phyloP scores from a whole-genome alignment of 176 grass and related monocot genomes.

The Pharus latifolius region DNA sequence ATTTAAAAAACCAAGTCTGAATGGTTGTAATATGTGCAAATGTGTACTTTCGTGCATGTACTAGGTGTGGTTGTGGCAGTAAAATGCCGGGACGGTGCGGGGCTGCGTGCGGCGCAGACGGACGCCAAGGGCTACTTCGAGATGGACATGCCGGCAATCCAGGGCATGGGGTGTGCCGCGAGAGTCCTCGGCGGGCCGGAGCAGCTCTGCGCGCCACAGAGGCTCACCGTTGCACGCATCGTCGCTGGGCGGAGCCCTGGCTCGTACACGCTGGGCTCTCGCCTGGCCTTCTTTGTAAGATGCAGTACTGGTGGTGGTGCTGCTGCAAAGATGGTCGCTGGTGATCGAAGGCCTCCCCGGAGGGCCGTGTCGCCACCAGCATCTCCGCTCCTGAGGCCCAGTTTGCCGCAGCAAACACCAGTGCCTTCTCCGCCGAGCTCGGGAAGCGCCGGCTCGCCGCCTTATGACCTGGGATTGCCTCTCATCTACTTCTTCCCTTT shows the following conservation, averaged over 20 bases:
- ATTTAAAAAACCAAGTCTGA: no score
- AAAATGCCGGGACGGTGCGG: not conserved
- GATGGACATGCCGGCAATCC: not conserved
- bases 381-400: not conserved
- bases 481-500: conserved; percentile 45
- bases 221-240: conserved; percentile 15
- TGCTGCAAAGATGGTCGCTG: not conserved
- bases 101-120: not conserved
- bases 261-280: conserved; percentile 18
- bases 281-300: conserved; percentile 24
- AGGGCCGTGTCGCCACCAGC: no score
- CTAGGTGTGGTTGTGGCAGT: conserved; percentile 39
- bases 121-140: conserved; percentile 20
- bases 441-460: not conserved
- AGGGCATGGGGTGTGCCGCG: conserved; percentile 11
- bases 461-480: conserved; percentile 8
- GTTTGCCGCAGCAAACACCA: not conserved
- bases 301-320: not conserved
- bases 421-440: not conserved
- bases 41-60: not conserved
- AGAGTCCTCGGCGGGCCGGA: conserved; percentile 28
- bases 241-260: not conserved
- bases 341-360: not conserved
- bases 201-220: conserved; percentile 30
- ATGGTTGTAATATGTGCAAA: not conserved